Evolutionary conservation across 148 eudicot species (phyloP).

Genomic region (Vaccinium corymbosum): DNA sequence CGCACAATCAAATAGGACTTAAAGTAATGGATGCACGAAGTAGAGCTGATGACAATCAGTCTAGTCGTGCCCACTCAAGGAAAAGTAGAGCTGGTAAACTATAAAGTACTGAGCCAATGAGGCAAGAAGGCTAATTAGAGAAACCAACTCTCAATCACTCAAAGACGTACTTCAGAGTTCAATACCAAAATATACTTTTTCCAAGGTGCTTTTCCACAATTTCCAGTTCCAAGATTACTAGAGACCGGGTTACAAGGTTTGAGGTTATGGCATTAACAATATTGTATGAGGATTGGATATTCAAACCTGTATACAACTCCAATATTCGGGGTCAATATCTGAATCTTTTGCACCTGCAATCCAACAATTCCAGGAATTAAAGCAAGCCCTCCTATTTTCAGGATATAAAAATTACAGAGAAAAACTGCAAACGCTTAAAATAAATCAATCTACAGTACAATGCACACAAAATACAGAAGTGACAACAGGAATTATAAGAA

Average conservation of each 20-base stretch:
- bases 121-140: neutral
- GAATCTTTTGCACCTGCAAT: constrained; percentile 89
- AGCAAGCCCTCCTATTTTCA: neutral
- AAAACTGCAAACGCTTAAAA: constrained; percentile 1
- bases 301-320: constrained; percentile 95
- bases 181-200: neutral
- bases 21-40: neutral
- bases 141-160: constrained; percentile 1
- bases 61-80: neutral
- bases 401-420: neutral
- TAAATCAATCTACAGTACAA: neutral
- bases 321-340: constrained; percentile 89
- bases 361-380: constrained; percentile 15
- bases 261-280: neutral
- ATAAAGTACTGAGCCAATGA: neutral
- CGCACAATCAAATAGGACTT: neutral
- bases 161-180: neutral
- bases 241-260: neutral
- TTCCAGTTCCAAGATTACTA: neutral
- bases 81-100: neutral
- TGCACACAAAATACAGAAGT: neutral
- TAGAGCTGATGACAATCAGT: neutral
- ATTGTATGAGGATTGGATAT: neutral
- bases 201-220: neutral
- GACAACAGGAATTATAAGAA: no score